Evolutionary conservation across 768 basidiomycete genomes (phyloP).

Genomic region (Leucogyrophana mollusca): DNA sequence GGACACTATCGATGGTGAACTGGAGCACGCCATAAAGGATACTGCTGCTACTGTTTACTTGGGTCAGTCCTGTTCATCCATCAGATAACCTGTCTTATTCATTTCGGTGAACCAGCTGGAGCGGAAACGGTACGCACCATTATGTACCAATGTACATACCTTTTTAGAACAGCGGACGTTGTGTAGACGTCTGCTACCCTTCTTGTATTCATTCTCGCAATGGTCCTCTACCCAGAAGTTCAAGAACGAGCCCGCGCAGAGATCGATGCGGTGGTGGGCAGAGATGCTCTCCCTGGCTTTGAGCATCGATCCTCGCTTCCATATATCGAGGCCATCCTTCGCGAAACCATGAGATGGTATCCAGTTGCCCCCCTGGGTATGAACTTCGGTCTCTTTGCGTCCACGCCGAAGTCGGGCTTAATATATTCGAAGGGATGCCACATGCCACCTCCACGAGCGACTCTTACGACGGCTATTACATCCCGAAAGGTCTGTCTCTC

Average conservation of each 20-base stretch:
- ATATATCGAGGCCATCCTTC: constrained; percentile 41
- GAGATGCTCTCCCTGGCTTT: constrained; percentile 21
- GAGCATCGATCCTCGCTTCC: constrained; percentile 30
- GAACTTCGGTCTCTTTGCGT: background rate
- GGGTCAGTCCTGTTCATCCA: constrained; percentile 11
- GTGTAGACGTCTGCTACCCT: constrained; percentile 23
- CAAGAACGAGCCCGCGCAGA: constrained; percentile 23
- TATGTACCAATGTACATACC: background rate
- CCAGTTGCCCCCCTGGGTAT: constrained; percentile 22
- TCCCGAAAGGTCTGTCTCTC: constrained; percentile 36
- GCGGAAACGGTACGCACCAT: constrained; percentile 19
- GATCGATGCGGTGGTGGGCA: constrained; percentile 25
- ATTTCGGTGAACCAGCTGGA: constrained; percentile 11
- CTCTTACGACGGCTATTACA: constrained; percentile 31
- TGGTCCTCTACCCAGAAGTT: constrained; percentile 24
- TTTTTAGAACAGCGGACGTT: background rate
- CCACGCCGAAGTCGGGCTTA: background rate
- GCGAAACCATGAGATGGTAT: constrained; percentile 31
- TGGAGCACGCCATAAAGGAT: constrained; percentile 23
- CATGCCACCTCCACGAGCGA: constrained; percentile 22
- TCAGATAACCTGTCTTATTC: background rate
- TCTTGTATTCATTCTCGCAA: constrained; percentile 24
- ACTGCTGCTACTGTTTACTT: constrained; percentile 20
- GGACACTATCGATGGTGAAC: constrained; percentile 20
- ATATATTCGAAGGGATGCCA: constrained; percentile 17